Conservation (phyloP, 306 rosid species). For the Pachyrhizus erosus region DNA sequence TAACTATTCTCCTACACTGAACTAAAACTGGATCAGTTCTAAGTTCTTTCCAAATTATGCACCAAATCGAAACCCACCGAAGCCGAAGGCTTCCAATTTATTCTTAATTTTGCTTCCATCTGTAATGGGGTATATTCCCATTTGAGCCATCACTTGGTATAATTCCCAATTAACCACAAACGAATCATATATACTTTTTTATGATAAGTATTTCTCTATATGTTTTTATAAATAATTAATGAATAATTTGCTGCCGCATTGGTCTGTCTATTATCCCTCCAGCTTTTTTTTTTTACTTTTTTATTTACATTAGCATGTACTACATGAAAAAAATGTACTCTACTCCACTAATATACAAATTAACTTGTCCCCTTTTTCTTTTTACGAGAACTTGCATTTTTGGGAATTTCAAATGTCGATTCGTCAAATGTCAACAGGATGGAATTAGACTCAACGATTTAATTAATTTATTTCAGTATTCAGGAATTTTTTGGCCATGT, state of each 20-base stretch:
- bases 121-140: neutral
- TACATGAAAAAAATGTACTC: neutral
- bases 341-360: neutral
- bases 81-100: neutral
- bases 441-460: neutral
- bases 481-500: neutral
- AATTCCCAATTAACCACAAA: neutral
- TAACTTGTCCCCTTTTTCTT: neutral
- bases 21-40: neutral
- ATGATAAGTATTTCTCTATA: neutral
- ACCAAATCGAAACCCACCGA: neutral
- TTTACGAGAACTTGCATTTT: neutral
- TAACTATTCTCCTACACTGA: neutral
- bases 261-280: neutral
- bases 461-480: neutral
- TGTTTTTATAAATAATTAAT: neutral
- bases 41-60: neutral
- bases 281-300: neutral
- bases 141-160: neutral
- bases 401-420: conserved; percentile 19
- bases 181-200: neutral
- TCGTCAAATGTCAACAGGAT: neutral
- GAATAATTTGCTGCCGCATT: neutral
- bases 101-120: neutral
- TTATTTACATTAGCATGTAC: too few relatives aligned